Conservation (phyloP, 805 yeast genomes). For the Saccharomyces mikatae region DNA sequence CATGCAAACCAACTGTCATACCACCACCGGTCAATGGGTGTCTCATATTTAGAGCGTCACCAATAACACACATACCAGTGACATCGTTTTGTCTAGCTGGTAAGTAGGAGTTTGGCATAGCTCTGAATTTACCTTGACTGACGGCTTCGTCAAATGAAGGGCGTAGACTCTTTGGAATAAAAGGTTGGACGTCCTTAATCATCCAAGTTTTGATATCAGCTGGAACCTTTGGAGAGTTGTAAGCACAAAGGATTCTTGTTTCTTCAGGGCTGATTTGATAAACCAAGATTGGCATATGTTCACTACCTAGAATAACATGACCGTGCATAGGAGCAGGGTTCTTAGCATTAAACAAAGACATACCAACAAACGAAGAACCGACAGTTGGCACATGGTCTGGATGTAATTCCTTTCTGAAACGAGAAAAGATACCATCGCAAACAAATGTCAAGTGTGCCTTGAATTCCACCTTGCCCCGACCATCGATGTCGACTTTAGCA, state of each 20-base stretch:
- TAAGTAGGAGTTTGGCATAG: conserved; percentile 91
- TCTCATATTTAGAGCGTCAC: conserved; percentile 94
- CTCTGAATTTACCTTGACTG: conserved; percentile 47
- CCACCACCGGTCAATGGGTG: conserved; percentile 99
- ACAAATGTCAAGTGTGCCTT: conserved; percentile 60
- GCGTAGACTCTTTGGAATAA: conserved; percentile 53
- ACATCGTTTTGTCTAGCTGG: conserved; percentile 65
- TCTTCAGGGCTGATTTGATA: conserved; percentile 80
- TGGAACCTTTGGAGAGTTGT: conserved; percentile 67
- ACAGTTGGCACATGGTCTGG: conserved; percentile 55
- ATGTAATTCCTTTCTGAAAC: conserved; percentile 69
- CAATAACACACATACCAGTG: conserved; percentile 74
- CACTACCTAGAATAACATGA: conserved; percentile 73
- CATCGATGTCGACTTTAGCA: conserved; percentile 49
- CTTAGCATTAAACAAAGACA: conserved; percentile 65
- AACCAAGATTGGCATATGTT: conserved; percentile 78
- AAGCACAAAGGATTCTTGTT: conserved; percentile 85
- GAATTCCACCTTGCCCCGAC: conserved; percentile 37
- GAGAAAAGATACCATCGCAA: conserved; percentile 93
- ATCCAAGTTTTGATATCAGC: conserved; percentile 58
- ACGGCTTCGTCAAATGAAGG: conserved; percentile 68
- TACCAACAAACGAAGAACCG: conserved; percentile 81
- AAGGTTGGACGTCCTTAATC: conserved; percentile 49
- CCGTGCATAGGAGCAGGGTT: conserved; percentile 73
- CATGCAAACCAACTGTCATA: conserved; percentile 94